Evolutionary conservation across 1,139 yeast species (phyloP).

Genomic region (Pichia sp.): DNA sequence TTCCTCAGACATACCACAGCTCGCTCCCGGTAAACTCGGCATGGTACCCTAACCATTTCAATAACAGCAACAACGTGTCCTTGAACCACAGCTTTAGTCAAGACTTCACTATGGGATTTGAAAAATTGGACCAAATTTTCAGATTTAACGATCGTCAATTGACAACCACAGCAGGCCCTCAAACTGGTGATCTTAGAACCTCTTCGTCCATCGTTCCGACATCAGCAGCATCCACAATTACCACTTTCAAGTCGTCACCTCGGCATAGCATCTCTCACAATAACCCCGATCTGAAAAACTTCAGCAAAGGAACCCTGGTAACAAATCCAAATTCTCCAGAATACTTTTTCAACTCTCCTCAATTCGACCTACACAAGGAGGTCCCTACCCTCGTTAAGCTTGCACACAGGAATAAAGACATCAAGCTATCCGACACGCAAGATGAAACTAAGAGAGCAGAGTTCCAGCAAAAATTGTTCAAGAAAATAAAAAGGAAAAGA

Average conservation of each 20-base stretch:
- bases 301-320: background rate
- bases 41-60: background rate
- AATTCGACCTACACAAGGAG: constrained; percentile 5
- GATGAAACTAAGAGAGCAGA: constrained; percentile 4
- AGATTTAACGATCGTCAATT: background rate
- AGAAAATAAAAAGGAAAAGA: constrained; percentile 8
- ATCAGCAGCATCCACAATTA: background rate
- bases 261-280: background rate
- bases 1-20: background rate
- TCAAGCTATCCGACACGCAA: constrained; percentile 6
- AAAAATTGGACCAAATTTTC: background rate
- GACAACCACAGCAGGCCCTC: too few relatives aligned
- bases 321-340: constrained; percentile 1
- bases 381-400: constrained; percentile 6
- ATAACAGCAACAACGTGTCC: background rate
- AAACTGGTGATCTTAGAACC: background rate
- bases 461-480: constrained; percentile 5
- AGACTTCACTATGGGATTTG: background rate
- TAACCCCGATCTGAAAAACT: background rate
- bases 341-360: background rate
- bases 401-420: constrained; percentile 15
- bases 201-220: background rate
- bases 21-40: background rate
- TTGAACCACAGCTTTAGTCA: background rate
- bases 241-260: background rate